Base-by-base conservation (phyloP, 345 rosid genomes). In the Noccaea caerulescens region DNA sequence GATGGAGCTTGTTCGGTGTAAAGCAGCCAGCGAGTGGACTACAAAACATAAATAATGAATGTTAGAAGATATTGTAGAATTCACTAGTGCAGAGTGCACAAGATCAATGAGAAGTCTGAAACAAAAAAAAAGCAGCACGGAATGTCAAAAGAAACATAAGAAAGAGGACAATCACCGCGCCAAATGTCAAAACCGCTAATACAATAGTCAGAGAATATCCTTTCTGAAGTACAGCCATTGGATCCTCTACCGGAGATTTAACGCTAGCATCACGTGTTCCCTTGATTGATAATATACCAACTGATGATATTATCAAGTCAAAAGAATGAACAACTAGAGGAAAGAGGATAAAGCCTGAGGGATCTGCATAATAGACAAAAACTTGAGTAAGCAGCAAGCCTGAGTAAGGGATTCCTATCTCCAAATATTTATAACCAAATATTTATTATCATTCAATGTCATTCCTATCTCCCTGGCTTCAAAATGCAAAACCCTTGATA, bases 21-120 rank as follows among this genome's bases (percentile, higher is more conserved):
- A 78, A 94, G 98, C 89, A 94, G 76, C 99, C 98, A 94, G 60
- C 98, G 88, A 18, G 99, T 92, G 44, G 99, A 92, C 97, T 94
- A 86, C 64, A 77, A 74, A 79, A 63, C 73, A 75, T 56, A 74
- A 72, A 53, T 50, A 75, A 55, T 53, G 32, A 20, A 45, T 68
- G 68, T 72, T 58, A 67, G 56, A 72, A 36, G 65, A 64, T 34
- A 63, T 44, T 51, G 5, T 10, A 58, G 23, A 42, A 44, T 45
- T 54, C 49, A 6, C 43, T 49, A 37, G 43, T 0, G 13, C 27
- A 25, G 60, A 64, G 50, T 53, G 58, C 6, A 18, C 23, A 39
- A 53, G 53, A 38, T 7, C 25, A 27, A 27, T 46, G 58, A 55
- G 12, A 64, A 46, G 30, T 63, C 3, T 37, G 50, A 62, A 45